Evolutionary conservation across 1,139 yeast genomes (phyloP).

Genomic region (Hanseniaspora gamundiae): DNA sequence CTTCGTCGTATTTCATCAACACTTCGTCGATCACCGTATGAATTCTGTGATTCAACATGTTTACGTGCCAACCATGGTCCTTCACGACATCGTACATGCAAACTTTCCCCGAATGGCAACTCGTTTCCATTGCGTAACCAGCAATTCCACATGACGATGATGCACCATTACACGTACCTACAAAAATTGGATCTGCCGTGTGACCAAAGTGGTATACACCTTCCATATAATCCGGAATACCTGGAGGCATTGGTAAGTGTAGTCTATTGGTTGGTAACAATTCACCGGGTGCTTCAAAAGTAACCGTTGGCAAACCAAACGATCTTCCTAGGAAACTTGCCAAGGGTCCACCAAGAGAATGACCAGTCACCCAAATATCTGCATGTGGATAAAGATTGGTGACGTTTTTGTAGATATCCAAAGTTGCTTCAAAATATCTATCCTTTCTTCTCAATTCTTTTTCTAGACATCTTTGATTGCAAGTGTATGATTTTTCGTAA

Average conservation of each 20-base stretch:
- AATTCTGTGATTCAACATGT: slow-evolving; percentile 76
- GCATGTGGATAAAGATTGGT: slow-evolving; percentile 54
- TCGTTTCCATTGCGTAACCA: slow-evolving; percentile 96
- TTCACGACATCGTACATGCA: slow-evolving; percentile 85
- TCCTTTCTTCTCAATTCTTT: slow-evolving; percentile 61
- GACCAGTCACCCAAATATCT: slow-evolving; percentile 87
- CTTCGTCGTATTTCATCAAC: slow-evolving; percentile 55
- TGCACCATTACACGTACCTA: slow-evolving; percentile 97
- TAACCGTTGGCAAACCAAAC: slow-evolving; percentile 78
- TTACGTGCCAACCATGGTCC: slow-evolving; percentile 88
- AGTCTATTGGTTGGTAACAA: slow-evolving; percentile 67
- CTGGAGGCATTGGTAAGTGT: slow-evolving; percentile 90
- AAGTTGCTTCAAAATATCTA: slow-evolving; percentile 68
- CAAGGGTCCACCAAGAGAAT: slow-evolving; percentile 86
- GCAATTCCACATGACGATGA: slow-evolving; percentile 81
- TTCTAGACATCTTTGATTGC: slow-evolving; percentile 82
- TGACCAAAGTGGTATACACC: slow-evolving; percentile 93
- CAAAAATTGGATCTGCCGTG: slow-evolving; percentile 91
- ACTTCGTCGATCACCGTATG: slow-evolving; percentile 85
- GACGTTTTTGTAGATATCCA: slow-evolving; percentile 71
- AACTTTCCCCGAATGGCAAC: slow-evolving; percentile 83
- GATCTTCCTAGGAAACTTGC: slow-evolving; percentile 78
- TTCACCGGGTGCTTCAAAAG: slow-evolving; percentile 93
- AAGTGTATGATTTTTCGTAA: slow-evolving; percentile 71
- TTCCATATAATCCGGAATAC: slow-evolving; percentile 65